Base-by-base conservation (phyloP, 2,329 filamentous ascomycete genomes). In the Nemania sp. region DNA sequence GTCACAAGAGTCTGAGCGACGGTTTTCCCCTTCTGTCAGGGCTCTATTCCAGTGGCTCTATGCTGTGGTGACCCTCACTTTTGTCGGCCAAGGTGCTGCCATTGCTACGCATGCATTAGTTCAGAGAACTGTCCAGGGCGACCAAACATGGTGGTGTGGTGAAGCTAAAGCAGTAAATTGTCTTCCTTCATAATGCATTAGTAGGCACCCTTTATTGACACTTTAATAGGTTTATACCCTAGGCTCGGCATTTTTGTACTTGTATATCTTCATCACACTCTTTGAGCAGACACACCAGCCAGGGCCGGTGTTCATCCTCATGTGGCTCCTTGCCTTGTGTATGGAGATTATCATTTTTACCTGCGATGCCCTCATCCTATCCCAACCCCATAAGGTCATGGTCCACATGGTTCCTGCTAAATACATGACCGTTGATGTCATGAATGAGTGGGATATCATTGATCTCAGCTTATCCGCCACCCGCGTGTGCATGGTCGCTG, bases 231-330 rank as follows among this genome's bases (percentile, higher is more conserved):
- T 97, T 77, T 97, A 97, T 80, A 85, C 97, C 70, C 88, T 93
- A 64, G 93, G 91, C 62, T 91, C 93, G 52, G 92, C 94, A 72
- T 97, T 97, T 84, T 89, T 96, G 71, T 96, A 97, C 82, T 87
- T 92, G 57, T 90, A 97, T 73, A 87, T 97, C 72, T 86, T 97
- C 72, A 91, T 98, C 76, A 94, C 94, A 32, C 87, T 98, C 65
- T 86, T 97, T 75, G 94, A 98, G 79, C 92, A 92, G 77, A 89
- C 88, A 70, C 90, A 93, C 38, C 92, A 92, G 13, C 96, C 96
- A 0, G 94, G 91, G 57, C 83, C 90, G 54, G 90, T 93, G 61
- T 94, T 98, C 80, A 87, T 95, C 64, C 81, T 91, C 54, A 90
- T 93, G 74, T 99, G 96, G 96, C 78, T 86, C 49, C 80, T 93